Evolutionary conservation across 2,329 filamentous ascomycete genomes (phyloP), one percentile per base, ranked within the genome.

Genomic region (Aspergillus bombycis): DNA sequence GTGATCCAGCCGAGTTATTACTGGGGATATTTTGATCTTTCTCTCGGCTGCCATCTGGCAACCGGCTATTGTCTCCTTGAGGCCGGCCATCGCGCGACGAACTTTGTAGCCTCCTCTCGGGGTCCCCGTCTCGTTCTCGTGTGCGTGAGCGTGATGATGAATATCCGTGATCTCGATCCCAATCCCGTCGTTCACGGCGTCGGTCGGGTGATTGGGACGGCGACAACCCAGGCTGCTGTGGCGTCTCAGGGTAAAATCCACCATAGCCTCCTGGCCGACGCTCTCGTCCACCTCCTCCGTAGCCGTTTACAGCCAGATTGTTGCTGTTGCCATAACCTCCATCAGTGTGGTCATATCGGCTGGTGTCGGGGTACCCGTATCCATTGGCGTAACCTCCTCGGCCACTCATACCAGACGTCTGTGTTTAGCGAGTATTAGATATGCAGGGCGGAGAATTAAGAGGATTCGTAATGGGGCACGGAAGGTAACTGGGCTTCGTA

Each of bases 251-350:
- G 34, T 77, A 77, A 55, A 82, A 81, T 32, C 80, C 80, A 41
- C 80, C 80, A 62, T 82, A 82, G 28, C 80, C 80, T 50, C 80
- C 80, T 2, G 78, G 72, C 26, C 80, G 77, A 54, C 73, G 76
- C 23, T 77, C 78, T 54, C 77, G 71, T 50, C 64, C 64, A 32
- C 67, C 65, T 63, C 70, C 69, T 52, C 69, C 68, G 60, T 78
- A 77, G 34, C 75, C 72, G 61, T 77, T 78, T 62, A 72, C 71
- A 19, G 71, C 74, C 57, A 75, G 65, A 58, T 68, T 74, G 58
- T 64, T 73, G 60, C 67, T 75, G 48, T 67, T 70, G 59, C 71
- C 70, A 62, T 77, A 77, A 65, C 66, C 67, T 36, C 73, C 74
- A 61, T 79, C 74, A 23, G 72, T 67, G 48, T 68, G 69, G 50